Conservation (phyloP, 352 stramenopile genomes). For the Thalassiosira livingstoniorum region DNA sequence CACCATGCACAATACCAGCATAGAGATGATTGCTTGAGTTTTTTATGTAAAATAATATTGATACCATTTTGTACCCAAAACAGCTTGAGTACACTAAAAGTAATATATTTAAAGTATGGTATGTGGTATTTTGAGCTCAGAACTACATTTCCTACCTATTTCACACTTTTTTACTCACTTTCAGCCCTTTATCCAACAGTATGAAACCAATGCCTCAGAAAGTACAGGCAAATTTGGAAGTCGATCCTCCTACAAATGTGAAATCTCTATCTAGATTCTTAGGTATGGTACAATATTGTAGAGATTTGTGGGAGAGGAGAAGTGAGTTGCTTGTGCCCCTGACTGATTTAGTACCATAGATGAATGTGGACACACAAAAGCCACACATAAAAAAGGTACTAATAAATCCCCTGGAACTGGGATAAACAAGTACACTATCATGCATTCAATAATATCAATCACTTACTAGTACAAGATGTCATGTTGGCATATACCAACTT, state of each 20-base stretch:
- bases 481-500: slow-evolving; percentile 67
- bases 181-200: too few species aligned
- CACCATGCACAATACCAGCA: too few species aligned
- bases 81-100: too few species aligned
- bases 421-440: slow-evolving; percentile 40
- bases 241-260: slow-evolving; percentile 35
- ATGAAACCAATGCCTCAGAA: slow-evolving; percentile 58
- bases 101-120: too few species aligned
- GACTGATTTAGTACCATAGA: slow-evolving; percentile 59
- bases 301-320: slow-evolving; percentile 60
- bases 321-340: slow-evolving; percentile 62
- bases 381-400: slow-evolving; percentile 19
- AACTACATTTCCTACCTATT: too few species aligned
- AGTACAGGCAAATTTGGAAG: slow-evolving; percentile 52
- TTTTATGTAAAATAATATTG: too few species aligned
- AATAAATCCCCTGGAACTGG: slow-evolving; percentile 47
- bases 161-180: too few species aligned
- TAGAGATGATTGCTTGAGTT: too few species aligned
- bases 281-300: slow-evolving; percentile 57
- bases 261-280: slow-evolving; percentile 32
- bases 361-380: slow-evolving; percentile 54
- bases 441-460: slow-evolving; percentile 71
- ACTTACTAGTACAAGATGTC: slow-evolving; percentile 50
- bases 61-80: too few species aligned
- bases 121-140: too few species aligned